Evolutionary conservation across 768 basidiomycete species (phyloP).

Genomic region (Tricholoma furcatifolium): DNA sequence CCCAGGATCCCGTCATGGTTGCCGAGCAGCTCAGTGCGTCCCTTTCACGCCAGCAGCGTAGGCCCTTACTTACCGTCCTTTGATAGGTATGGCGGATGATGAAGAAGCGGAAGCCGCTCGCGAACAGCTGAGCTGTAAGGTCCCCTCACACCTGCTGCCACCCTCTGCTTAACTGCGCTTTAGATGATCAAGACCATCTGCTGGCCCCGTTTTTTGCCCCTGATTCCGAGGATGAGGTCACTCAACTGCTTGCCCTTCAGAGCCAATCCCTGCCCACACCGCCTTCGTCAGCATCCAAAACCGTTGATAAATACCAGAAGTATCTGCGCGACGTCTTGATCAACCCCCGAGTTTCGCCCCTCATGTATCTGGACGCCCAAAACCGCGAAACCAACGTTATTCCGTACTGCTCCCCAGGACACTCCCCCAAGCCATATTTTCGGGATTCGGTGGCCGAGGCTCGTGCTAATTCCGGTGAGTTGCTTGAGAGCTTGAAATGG

Average conservation of each 20-base stretch:
- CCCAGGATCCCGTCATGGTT: not conserved
- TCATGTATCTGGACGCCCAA: not conserved
- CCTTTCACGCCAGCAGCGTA: not conserved
- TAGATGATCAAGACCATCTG: not conserved
- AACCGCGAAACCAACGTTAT: too few relatives aligned
- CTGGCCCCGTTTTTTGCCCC: not conserved
- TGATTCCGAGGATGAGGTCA: not conserved
- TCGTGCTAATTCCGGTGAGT: not conserved
- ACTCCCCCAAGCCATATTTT: not conserved
- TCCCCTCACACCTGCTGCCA: not conserved
- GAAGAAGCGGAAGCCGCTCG: not conserved
- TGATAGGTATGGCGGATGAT: not conserved
- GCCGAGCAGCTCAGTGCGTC: not conserved
- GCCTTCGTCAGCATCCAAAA: not conserved
- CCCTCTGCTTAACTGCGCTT: not conserved
- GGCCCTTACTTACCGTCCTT: not conserved
- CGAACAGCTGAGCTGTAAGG: too few relatives aligned
- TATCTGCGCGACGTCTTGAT: not conserved
- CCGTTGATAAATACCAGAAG: not conserved
- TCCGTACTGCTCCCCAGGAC: not conserved
- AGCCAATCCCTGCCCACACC: not conserved
- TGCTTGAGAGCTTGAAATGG: not conserved
- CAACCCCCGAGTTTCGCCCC: not conserved
- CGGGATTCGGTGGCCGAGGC: not conserved
- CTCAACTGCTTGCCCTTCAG: not conserved